Evolutionary conservation across 106 monocot genomes (phyloP).

Genomic region (Alisma plantagoaquatica): DNA sequence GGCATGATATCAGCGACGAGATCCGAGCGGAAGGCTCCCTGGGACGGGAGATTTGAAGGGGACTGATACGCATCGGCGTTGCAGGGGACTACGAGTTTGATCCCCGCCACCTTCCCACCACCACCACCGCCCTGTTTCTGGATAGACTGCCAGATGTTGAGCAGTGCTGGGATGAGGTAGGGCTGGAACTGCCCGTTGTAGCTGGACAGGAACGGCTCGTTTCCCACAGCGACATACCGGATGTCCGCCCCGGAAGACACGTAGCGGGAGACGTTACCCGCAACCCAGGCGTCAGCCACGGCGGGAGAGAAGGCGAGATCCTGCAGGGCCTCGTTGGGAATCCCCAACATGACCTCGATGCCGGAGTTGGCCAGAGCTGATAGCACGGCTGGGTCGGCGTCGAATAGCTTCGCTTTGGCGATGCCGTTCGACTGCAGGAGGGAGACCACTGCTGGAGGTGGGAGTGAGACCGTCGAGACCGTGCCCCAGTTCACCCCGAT

Average conservation of each 20-base stretch:
- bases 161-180: conserved; percentile 56
- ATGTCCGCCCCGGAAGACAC: conserved; percentile 63
- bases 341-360: conserved; percentile 76
- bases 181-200: conserved; percentile 43
- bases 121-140: conserved; percentile 29
- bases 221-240: conserved; percentile 79
- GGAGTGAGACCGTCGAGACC: conserved; percentile 46
- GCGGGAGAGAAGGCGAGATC: conserved; percentile 33
- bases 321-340: conserved; percentile 59
- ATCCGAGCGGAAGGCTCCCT: conserved; percentile 59
- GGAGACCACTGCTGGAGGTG: conserved; percentile 56
- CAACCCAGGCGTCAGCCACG: conserved; percentile 52
- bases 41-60: conserved; percentile 55
- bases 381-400: conserved; percentile 40
- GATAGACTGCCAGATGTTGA: conserved; percentile 58
- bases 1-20: conserved; percentile 73
- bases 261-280: conserved; percentile 62
- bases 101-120: too few relatives aligned
- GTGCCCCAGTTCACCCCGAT: conserved; percentile 92
- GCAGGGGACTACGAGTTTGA: conserved; percentile 79
- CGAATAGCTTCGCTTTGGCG: conserved; percentile 80
- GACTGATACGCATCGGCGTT: conserved; percentile 48
- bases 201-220: conserved; percentile 76
- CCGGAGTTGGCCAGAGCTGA: conserved; percentile 62
- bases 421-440: conserved; percentile 61